Percentiles rank a stretch among this genome's conserved stretches.
Evolutionary conservation across 129 eudicot species (phyloP).

Genomic region (Lactuca saligna): DNA sequence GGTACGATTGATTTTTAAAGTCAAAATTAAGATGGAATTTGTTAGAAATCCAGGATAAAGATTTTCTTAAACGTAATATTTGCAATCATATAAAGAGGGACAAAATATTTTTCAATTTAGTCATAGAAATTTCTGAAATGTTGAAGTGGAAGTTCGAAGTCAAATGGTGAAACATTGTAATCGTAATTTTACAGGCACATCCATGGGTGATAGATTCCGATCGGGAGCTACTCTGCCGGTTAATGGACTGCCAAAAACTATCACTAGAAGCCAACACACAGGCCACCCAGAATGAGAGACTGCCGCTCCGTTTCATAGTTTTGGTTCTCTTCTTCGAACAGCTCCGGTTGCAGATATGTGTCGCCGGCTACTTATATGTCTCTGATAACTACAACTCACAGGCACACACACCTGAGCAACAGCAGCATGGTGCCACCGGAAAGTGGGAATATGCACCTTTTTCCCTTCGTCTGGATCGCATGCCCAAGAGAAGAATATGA

Average conservation of each 20-base stretch:
- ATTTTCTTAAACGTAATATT: neutral
- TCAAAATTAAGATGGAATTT: constrained; percentile 4
- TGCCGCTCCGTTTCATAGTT: constrained; percentile 65
- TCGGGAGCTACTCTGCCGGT: constrained; percentile 64
- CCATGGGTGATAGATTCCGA: constrained; percentile 69
- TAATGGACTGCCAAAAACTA: constrained; percentile 76
- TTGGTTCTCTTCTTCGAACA: constrained; percentile 83
- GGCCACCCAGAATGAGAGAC: constrained; percentile 77
- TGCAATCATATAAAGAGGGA: neutral
- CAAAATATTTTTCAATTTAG: neutral
- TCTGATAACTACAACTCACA: constrained; percentile 56
- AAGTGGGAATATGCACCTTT: constrained; percentile 26
- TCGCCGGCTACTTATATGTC: constrained; percentile 55
- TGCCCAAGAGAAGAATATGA: no score
- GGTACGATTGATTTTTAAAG: constrained; percentile 33
- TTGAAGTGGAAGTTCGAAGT: constrained; percentile 4
- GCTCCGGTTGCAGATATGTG: constrained; percentile 60
- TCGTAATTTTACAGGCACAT: constrained; percentile 55
- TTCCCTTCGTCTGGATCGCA: no score
- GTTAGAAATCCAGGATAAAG: neutral
- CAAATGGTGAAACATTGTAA: neutral
- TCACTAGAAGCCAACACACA: constrained; percentile 77
- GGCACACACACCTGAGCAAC: constrained; percentile 37
- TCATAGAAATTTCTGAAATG: neutral
- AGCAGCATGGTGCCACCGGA: constrained; percentile 31